phyloP scores from a whole-genome alignment of 208 protist species.

The Angomonas desouzai region DNA sequence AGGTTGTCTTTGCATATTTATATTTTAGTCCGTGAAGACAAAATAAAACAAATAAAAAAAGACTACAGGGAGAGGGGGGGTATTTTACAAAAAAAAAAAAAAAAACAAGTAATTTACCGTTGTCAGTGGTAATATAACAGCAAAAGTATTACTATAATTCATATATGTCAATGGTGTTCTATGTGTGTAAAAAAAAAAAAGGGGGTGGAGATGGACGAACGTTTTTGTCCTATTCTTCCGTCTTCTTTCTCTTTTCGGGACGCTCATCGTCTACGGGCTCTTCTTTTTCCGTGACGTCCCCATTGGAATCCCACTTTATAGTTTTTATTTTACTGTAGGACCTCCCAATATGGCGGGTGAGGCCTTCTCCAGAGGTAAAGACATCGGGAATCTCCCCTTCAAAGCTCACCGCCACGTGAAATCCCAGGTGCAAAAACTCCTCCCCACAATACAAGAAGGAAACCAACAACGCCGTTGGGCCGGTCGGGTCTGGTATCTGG shows the following conservation, averaged over 20 bases:
- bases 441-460: conserved; percentile 55
- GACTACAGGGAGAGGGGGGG: conserved; percentile 5
- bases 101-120: too few species aligned
- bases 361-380: conserved; percentile 44
- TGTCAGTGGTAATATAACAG: too few species aligned
- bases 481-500: conserved; percentile 74
- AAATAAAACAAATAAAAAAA: not conserved
- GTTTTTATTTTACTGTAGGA: conserved; percentile 42
- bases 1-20: not conserved
- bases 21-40: not conserved
- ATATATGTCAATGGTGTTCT: too few species aligned
- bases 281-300: not conserved
- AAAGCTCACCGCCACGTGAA: conserved; percentile 58
- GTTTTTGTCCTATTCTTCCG: too few species aligned
- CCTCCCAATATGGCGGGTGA: conserved; percentile 45
- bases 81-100: too few species aligned
- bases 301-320: conserved; percentile 28
- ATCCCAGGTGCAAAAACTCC: conserved; percentile 79
- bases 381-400: conserved; percentile 70
- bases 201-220: too few species aligned
- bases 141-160: too few species aligned
- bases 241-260: too few species aligned
- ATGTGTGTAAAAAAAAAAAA: too few species aligned
- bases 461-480: conserved; percentile 68
- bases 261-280: too few species aligned